These are phyloP conservation scores for Prillingera fragicola DNA, from an alignment of 1,284 basidiomycete species.

Conservation along the genomic window DNA sequence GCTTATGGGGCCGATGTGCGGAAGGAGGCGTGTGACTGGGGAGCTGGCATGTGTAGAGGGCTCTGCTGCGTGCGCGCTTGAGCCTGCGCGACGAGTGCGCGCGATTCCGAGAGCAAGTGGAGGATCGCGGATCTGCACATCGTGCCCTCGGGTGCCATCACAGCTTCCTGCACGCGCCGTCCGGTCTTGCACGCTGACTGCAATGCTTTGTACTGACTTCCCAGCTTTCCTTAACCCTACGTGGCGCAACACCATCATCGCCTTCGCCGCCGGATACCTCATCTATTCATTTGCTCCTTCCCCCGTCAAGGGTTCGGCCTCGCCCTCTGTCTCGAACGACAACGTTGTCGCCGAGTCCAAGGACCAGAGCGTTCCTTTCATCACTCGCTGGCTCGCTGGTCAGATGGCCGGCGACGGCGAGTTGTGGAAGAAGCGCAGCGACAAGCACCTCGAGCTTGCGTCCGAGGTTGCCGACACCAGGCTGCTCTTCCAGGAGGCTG, in stretches of 20 bases:
- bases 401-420: conserved; percentile 35
- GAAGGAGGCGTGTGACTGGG: too few relatives aligned
- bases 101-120: neutral
- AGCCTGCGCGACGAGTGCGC: neutral
- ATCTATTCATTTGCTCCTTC: conserved; percentile 40
- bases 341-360: conserved; percentile 20
- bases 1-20: neutral
- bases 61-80: neutral
- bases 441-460: conserved; percentile 47
- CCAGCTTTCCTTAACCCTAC: conserved; percentile 45
- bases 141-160: neutral
- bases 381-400: conserved; percentile 45
- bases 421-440: conserved; percentile 39
- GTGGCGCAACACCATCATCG: conserved; percentile 38
- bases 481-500: conserved; percentile 50
- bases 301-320: conserved; percentile 26
- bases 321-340: conserved; percentile 36
- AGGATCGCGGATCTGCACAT: neutral
- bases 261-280: conserved; percentile 24
- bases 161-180: neutral
- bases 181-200: neutral
- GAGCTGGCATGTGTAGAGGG: neutral
- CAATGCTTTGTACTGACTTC: neutral
- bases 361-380: conserved; percentile 22
- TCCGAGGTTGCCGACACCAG: conserved; percentile 45